Evolutionary conservation across 768 basidiomycete genomes (phyloP), one percentile per base, ranked within the genome.

Genomic region (Hypholoma fasciculare): DNA sequence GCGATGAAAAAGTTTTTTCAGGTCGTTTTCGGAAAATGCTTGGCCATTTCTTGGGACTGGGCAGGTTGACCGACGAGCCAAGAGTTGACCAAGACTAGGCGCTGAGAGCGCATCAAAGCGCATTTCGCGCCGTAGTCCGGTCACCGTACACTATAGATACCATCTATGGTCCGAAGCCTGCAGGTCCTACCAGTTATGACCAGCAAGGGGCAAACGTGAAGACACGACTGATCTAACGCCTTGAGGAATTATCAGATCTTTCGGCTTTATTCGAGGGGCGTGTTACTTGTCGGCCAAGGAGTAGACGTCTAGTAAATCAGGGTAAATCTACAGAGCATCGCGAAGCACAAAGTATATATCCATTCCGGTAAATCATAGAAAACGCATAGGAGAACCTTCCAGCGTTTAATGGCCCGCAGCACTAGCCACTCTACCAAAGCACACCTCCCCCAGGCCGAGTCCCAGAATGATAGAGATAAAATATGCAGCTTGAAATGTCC

Each of bases 401-500:
- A 7, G 13, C 17, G 13, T 42, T 42, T 42, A 42, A 14, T 55
- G 49, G 40, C 61, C 55, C 7, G 20, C 43, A 42, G 49, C 51
- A 19, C 63, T 52, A 40, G 66, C 63, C 60, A 85, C 72, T 56
- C 88, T 77, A 8, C 88, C 88, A 63, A 92, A 90, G 34, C 87
- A 55, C 16, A 85, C 70, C 74, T 96, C 94, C 11, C 93, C 94
- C 16, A 89, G 69, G 8, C 85, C 88, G 30, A 89, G 72, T 1
- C 93, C 93, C 2, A 84, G 54, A 13, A 94, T 68, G 59, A 94
- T 83, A 11, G 87, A 78, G 36, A 95, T 82, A 56, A 95, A 78
- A 66, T 84, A 96, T 26, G 83, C 87, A 4, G 81, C 87, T 63
- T 94, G 86, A 73, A 90, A 95, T 6, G 90, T 90, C 94, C 93